Evolutionary conservation across 2,329 filamentous ascomycete genomes (phyloP).

Genomic region (Ceratocystis cubensis): DNA sequence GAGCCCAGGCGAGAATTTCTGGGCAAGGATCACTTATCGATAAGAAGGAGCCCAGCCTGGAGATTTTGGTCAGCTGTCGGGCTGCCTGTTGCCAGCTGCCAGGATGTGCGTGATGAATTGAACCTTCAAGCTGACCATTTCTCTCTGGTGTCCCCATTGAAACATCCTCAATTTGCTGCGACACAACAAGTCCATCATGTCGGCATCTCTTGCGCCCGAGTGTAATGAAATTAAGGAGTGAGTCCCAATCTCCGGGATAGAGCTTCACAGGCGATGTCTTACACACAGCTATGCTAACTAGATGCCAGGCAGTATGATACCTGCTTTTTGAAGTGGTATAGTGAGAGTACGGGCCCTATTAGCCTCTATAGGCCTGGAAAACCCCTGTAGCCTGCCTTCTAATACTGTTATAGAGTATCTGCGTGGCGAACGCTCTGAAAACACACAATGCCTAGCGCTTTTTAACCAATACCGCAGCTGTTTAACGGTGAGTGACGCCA

Average conservation of each 20-base stretch:
- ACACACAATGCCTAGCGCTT: slow-evolving; percentile 69
- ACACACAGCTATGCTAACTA: neutral
- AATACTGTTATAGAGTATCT: slow-evolving; percentile 58
- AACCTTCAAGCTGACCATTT: neutral
- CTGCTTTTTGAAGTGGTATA: slow-evolving; percentile 99
- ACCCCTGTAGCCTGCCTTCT: slow-evolving; percentile 14
- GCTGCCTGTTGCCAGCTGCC: neutral
- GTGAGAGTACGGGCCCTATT: slow-evolving; percentile 59
- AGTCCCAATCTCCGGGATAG: slow-evolving; percentile 26
- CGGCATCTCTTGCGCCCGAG: slow-evolving; percentile 83
- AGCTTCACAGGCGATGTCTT: neutral
- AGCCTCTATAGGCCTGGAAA: neutral
- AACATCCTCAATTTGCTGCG: neutral
- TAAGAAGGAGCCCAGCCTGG: neutral
- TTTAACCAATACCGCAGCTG: slow-evolving; percentile 86
- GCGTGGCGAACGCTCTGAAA: slow-evolving; percentile 65
- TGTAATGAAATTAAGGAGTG: slow-evolving; percentile 96
- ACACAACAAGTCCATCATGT: slow-evolving; percentile 45
- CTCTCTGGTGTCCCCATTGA: neutral
- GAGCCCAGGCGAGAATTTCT: slow-evolving; percentile 17
- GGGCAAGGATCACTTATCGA: slow-evolving; percentile 19
- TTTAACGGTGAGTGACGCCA: slow-evolving; percentile 49
- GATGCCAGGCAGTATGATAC: slow-evolving; percentile 71
- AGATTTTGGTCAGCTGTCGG: neutral
- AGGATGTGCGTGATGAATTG: neutral